A percentile compares a stretch with the other conserved stretches of the same genome.
phyloP scores from a whole-genome alignment of 202 grass and related monocot species.

The Setaria viridis region DNA sequence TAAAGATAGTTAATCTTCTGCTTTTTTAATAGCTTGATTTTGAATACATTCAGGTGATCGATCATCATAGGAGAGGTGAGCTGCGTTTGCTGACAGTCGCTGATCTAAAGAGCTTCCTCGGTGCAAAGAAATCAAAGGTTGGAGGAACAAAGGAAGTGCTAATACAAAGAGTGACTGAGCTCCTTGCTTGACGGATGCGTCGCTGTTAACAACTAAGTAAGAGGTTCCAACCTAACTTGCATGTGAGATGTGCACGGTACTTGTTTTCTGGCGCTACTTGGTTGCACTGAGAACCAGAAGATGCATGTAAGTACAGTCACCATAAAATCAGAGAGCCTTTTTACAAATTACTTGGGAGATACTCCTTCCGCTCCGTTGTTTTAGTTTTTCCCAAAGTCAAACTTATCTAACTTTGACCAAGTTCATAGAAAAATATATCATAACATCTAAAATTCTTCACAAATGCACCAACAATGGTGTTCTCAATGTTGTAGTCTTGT shows the following conservation, averaged over 20 bases:
- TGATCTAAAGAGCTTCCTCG: conserved; percentile 81
- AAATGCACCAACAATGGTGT: too few relatives aligned
- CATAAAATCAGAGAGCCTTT: too few relatives aligned
- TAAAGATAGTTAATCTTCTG: neutral
- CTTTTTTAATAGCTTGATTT: conserved; percentile 9
- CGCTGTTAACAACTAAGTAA: conserved; percentile 1
- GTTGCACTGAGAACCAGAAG: neutral
- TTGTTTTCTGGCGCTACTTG: neutral
- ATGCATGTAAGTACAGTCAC: too few relatives aligned
- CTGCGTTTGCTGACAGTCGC: conserved; percentile 67
- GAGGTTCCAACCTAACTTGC: neutral
- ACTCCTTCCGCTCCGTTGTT: too few relatives aligned
- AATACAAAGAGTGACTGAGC: conserved; percentile 54
- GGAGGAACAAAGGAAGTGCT: conserved; percentile 83
- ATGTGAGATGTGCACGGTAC: neutral
- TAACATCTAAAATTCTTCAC: too few relatives aligned
- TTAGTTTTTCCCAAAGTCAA: too few relatives aligned
- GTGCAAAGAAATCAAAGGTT: conserved; percentile 73
- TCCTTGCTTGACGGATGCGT: conserved; percentile 60
- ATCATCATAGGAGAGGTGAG: conserved; percentile 62
- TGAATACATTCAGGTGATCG: conserved; percentile 62
- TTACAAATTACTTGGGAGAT: too few relatives aligned
- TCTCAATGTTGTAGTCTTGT: too few relatives aligned
- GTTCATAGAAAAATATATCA: too few relatives aligned
- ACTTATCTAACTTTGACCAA: too few relatives aligned